These are phyloP conservation scores for Aspergillus sp. DNA, from an alignment of 2,329 filamentous ascomycete genomes.

Conservation along the genomic window DNA sequence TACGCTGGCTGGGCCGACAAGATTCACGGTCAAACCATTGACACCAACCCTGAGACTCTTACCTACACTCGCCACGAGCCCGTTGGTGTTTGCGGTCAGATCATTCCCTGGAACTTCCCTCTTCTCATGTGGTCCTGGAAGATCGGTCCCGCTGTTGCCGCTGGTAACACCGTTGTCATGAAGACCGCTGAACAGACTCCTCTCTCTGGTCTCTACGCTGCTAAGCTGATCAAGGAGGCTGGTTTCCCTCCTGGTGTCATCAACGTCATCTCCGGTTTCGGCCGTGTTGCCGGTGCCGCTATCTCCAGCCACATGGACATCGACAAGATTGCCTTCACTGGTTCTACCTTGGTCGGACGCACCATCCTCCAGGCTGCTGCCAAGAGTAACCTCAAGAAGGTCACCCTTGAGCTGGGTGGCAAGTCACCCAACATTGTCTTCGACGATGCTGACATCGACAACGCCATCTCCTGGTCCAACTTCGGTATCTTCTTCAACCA, in stretches of 20 bases:
- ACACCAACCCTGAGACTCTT: slow-evolving; percentile 75
- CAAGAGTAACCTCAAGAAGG: slow-evolving; percentile 64
- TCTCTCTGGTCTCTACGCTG: slow-evolving; percentile 62
- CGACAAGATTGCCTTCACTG: slow-evolving; percentile 65
- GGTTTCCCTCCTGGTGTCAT: slow-evolving; percentile 62
- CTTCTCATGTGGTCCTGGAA: slow-evolving; percentile 85
- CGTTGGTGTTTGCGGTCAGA: slow-evolving; percentile 78
- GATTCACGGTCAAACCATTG: slow-evolving; percentile 84
- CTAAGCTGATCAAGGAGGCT: slow-evolving; percentile 57
- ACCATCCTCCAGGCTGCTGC: slow-evolving; percentile 62
- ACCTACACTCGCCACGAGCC: slow-evolving; percentile 83
- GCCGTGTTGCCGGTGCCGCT: slow-evolving; percentile 72
- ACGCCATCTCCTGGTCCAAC: slow-evolving; percentile 28
- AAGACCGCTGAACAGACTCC: slow-evolving; percentile 69
- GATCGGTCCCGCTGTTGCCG: slow-evolving; percentile 68
- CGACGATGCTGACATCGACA: slow-evolving; percentile 27
- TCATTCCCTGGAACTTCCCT: slow-evolving; percentile 89
- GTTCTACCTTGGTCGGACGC: slow-evolving; percentile 60
- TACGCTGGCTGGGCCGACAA: slow-evolving; percentile 95
- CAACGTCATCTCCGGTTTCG: slow-evolving; percentile 71
- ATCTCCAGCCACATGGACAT: slow-evolving; percentile 63
- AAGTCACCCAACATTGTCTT: slow-evolving; percentile 30
- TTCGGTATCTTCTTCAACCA: slow-evolving; percentile 30
- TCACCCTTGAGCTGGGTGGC: slow-evolving; percentile 50
- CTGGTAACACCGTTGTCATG: slow-evolving; percentile 62